phyloP scores from a whole-genome alignment of 306 rosid species.

The Benincasa hispida region DNA sequence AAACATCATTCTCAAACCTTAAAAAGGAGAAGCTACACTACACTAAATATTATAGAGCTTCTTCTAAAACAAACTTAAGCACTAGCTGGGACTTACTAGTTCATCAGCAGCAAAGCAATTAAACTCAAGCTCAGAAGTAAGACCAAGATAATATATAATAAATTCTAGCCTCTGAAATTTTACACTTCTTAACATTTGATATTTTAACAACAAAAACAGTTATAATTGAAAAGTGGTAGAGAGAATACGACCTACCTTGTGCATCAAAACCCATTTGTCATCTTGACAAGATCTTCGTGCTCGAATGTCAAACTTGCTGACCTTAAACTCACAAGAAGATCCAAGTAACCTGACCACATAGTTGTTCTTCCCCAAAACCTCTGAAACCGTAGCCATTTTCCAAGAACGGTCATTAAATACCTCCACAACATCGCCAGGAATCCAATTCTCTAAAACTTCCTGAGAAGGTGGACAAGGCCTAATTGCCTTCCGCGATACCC shows the following conservation, averaged over 20 bases:
- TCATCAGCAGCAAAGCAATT: not conserved
- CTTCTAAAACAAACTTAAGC: not conserved
- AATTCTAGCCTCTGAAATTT: not conserved
- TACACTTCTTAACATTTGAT: not conserved
- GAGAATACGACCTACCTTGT: constrained; percentile 70
- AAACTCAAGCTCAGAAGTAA: not conserved
- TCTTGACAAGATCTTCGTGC: constrained; percentile 72
- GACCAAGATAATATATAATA: not conserved
- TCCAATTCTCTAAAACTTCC: constrained; percentile 42
- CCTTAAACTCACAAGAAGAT: constrained; percentile 57
- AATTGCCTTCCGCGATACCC: constrained; percentile 45
- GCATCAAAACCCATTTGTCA: constrained; percentile 63
- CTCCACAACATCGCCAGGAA: constrained; percentile 72
- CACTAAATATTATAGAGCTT: not conserved
- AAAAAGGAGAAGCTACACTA: not conserved
- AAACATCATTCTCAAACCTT: not conserved
- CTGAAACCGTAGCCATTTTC: constrained; percentile 75
- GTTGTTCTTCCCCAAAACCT: constrained; percentile 43
- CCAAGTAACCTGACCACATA: constrained; percentile 71
- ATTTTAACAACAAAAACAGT: constrained; percentile 8
- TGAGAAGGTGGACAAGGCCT: constrained; percentile 73
- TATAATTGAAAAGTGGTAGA: not conserved
- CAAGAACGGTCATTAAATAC: constrained; percentile 57
- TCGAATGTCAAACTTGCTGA: constrained; percentile 52
- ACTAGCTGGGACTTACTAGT: not conserved